Percentiles rank a stretch among this genome's conserved stretches.
These are phyloP conservation scores for Euptelea pleiosperma DNA, from an alignment of 164 flowering plant genomes.

Conservation along the genomic window DNA sequence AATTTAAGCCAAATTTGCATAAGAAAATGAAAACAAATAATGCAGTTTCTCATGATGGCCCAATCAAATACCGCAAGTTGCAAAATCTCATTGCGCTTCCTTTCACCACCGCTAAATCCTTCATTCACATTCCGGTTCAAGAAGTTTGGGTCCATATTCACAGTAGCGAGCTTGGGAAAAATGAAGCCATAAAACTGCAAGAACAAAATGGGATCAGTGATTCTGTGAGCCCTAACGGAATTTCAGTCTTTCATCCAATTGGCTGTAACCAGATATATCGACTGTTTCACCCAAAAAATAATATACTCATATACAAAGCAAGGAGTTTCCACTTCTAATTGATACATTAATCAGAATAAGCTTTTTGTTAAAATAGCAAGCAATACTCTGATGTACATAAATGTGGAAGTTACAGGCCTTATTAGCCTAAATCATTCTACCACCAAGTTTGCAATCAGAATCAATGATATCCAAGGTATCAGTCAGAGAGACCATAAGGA, in stretches of 20 bases:
- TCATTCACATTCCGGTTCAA: slow-evolving; percentile 94
- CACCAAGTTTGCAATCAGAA: no score
- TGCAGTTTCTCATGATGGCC: neutral
- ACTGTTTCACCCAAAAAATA: neutral
- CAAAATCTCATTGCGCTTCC: slow-evolving; percentile 92
- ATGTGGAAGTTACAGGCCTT: no score
- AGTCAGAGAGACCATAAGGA: no score
- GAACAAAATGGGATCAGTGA: slow-evolving; percentile 2
- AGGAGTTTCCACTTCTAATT: neutral
- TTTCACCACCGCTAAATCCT: slow-evolving; percentile 99
- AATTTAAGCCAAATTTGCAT: neutral
- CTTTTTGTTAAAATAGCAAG: no score
- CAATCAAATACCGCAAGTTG: slow-evolving; percentile 83
- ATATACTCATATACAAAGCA: no score
- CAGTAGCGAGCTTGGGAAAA: slow-evolving; percentile 59
- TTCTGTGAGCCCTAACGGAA: neutral
- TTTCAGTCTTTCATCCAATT: neutral
- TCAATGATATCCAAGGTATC: no score
- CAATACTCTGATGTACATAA: no score
- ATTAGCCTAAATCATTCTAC: no score
- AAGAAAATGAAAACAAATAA: neutral
- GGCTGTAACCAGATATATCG: neutral
- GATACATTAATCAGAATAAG: no score
- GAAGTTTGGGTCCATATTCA: slow-evolving; percentile 82
- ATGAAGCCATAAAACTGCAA: slow-evolving; percentile 75